Evolutionary conservation across 257 asterid species (phyloP).

Genomic region (Rehmannia glutinosa): DNA sequence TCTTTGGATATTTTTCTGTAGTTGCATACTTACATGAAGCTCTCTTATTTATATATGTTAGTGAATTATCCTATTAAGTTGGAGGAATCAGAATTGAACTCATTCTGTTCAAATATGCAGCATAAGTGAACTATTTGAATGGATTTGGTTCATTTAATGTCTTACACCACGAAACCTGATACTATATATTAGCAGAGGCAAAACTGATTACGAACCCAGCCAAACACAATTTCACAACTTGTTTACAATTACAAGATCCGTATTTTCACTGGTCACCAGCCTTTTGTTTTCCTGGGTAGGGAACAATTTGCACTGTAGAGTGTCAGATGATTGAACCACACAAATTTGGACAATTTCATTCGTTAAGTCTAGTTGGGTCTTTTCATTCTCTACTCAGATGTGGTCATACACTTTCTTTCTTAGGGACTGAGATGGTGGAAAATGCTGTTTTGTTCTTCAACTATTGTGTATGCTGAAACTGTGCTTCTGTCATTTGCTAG

Average conservation of each 20-base stretch:
- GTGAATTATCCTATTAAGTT: not conserved
- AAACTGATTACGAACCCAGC: too few relatives aligned
- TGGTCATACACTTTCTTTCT: not conserved
- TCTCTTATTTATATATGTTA: not conserved
- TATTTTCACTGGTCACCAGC: too few relatives aligned
- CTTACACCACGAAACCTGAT: not conserved
- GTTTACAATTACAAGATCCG: too few relatives aligned
- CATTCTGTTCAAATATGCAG: slow-evolving; percentile 1
- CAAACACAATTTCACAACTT: too few relatives aligned
- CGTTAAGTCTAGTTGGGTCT: too few relatives aligned
- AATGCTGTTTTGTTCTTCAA: not conserved
- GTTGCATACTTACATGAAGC: not conserved
- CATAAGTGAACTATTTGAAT: not conserved
- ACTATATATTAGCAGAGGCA: not conserved
- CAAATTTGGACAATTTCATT: too few relatives aligned
- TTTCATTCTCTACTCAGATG: too few relatives aligned
- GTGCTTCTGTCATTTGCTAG: slow-evolving; percentile 18
- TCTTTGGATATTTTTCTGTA: not conserved
- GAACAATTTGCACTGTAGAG: not conserved
- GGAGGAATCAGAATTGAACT: not conserved
- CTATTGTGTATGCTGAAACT: slow-evolving; percentile 6
- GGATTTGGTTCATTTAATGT: not conserved
- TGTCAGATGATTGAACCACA: not conserved
- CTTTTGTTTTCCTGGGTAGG: too few relatives aligned
- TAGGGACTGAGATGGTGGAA: not conserved